Conservation (phyloP, 164 flowering plant species). For the Santalum album region DNA sequence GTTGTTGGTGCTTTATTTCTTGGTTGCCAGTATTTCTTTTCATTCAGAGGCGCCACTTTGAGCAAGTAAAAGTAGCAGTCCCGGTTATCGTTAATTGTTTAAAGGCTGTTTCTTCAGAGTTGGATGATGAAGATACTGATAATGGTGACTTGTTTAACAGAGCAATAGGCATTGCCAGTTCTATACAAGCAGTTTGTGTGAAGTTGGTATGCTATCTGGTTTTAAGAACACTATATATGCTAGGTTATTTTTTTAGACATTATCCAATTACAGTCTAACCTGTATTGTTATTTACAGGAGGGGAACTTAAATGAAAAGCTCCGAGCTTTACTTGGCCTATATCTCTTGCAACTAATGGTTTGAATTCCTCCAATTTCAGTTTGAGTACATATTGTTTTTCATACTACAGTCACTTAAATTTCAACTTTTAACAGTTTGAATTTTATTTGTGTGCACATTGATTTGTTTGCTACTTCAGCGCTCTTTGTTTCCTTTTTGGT, state of each 20-base stretch:
- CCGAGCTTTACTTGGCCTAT: conserved; percentile 62
- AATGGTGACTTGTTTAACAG: conserved; percentile 32
- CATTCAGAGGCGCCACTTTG: conserved; percentile 66
- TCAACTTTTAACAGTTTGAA: neutral
- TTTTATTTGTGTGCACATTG: too few species aligned
- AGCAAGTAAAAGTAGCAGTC: conserved; percentile 48
- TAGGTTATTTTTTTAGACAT: conserved; percentile 5
- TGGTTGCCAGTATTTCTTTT: conserved; percentile 47
- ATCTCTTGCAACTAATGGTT: conserved; percentile 69
- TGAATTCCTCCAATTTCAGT: conserved; percentile 6
- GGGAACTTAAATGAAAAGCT: conserved; percentile 38
- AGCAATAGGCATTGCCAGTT: conserved; percentile 46
- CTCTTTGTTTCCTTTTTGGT: too few species aligned
- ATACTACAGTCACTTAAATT: neutral
- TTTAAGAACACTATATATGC: neutral
- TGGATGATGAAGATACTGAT: conserved; percentile 26
- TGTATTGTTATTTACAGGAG: conserved; percentile 37
- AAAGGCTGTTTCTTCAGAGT: conserved; percentile 25
- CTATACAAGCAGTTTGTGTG: conserved; percentile 39
- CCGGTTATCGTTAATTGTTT: conserved; percentile 36
- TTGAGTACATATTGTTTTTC: neutral
- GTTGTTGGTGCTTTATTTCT: conserved; percentile 5
- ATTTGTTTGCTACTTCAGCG: too few species aligned
- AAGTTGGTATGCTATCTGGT: conserved; percentile 54
- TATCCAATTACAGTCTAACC: conserved; percentile 2